Evolutionary conservation across 768 basidiomycete species (phyloP), one percentile per base, ranked within the genome.

Genomic region (Calocybe indica): DNA sequence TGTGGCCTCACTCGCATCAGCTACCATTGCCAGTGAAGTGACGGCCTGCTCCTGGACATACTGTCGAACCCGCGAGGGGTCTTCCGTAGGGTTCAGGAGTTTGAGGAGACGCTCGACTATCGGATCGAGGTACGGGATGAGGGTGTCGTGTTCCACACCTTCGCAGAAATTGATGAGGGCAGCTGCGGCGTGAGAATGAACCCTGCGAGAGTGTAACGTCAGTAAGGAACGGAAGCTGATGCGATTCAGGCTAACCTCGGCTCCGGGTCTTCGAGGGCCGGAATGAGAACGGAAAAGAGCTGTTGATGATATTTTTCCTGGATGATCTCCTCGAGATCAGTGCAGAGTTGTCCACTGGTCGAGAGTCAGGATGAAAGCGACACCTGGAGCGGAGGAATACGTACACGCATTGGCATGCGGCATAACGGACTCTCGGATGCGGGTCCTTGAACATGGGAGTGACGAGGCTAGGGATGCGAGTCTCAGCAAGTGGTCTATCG

Each of bases 161-260:
- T 92, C 86, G 62, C 90, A 93, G 67, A 92, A 92, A 61, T 93
- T 94, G 62, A 92, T 90, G 15, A 93, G 72, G 0, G 90, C 90
- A 0, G 91, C 85, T 0, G 90, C 88, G 1, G 92, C 88, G 57
- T 94, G 91, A 0, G 89, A 75, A 52, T 92, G 90, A 0, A 93
- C 88, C 22, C 91, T 92, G 50, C 0, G 11, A 31, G 46, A 53
- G 36, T 9, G 36, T 14, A 7, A 28, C 6, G 37, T 37, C 3
- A 38, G 32, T 37, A 30, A 15, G 12, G 30, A 36, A 40, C 12
- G 10, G 44, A 40, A 35, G 13, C 33, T 29, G 32, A 40, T 33
- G 13, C 46, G 14, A 47, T 9, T 22, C 44, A 35, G 22, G 57
- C 69, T 38, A 52, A 85, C 86, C 85, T 68, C 35, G 85, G 73